Base-by-base conservation (phyloP, 768 basidiomycete genomes). In the Mycena albidolilacea region DNA sequence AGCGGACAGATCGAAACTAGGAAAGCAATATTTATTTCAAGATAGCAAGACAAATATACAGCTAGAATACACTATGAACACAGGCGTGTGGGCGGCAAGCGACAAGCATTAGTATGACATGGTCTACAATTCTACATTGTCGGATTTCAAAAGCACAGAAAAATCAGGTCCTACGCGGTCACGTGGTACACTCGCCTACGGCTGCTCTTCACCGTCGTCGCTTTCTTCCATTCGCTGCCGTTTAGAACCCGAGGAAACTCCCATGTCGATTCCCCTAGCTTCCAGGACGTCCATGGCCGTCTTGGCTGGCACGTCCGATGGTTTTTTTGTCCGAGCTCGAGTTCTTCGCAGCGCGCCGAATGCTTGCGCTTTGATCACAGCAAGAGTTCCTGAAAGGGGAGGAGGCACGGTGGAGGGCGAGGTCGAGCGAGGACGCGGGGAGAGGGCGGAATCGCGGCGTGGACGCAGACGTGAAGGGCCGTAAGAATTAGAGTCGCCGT, bases 311-410 rank as follows among this genome's bases (percentile, higher is more conserved):
- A 84, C 91, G 74, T 94, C 94, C 54, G 92, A 88, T 46, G 90
- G 84, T 81, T 90, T 92, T 85, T 93, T 95, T 63, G 89, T 87
- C 72, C 92, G 88, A 54, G 92, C 87, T 70, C 95, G 90, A 67
- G 94, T 93, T 81, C 95, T 88, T 64, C 95, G 92, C 75, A 95
- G 85, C 21, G 93, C 93, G 41, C 95, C 95, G 80, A 96, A 96
- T 48, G 95, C 92, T 80, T 96, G 94, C 54, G 95, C 95, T 84
- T 96, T 96, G 84, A 96, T 95, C 69, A 96, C 94, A 65, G 95
- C 95, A 59, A 96, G 89, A 39, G 95, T 96, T 35, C 93, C 92
- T 62, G 92, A 94, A 79, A 95, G 82, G 21, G 84, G 81, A 44
- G 87, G 81, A 44, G 87, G 81, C 66, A 84, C 80, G 71, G 79